Evolutionary conservation across 495 filamentous ascomycete genomes (phyloP).

Genomic region (Chlorociboria aeruginascens): DNA sequence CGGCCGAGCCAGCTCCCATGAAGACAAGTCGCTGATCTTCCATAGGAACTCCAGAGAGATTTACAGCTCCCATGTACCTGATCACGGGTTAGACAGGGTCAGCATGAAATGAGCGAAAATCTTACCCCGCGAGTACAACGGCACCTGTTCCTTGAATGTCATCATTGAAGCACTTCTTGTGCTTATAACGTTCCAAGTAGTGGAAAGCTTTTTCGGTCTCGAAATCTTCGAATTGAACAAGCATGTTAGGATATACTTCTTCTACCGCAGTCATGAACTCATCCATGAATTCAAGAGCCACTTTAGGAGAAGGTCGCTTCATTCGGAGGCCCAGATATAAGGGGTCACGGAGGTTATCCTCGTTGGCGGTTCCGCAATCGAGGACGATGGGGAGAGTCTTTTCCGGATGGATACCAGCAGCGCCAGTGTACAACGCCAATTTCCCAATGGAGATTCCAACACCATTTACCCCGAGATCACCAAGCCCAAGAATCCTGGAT

Average conservation of each 20-base stretch:
- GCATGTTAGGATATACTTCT: constrained; percentile 81
- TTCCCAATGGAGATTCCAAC: constrained; percentile 95
- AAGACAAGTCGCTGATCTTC: constrained; percentile 92
- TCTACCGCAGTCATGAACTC: constrained; percentile 90
- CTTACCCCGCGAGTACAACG: constrained; percentile 77
- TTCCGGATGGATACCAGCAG: constrained; percentile 88
- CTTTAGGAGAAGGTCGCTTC: constrained; percentile 65
- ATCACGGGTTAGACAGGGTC: constrained; percentile 6
- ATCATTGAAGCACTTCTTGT: constrained; percentile 91
- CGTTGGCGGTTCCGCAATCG: constrained; percentile 87
- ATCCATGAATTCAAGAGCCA: constrained; percentile 89
- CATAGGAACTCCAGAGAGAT: constrained; percentile 70
- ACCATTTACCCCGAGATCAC: constrained; percentile 92
- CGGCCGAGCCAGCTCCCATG: constrained; percentile 89
- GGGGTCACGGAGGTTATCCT: constrained; percentile 77
- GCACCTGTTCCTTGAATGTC: constrained; percentile 98
- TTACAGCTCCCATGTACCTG: constrained; percentile 84
- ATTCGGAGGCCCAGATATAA: constrained; percentile 84
- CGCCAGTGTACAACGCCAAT: constrained; percentile 86
- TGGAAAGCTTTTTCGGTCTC: constrained; percentile 90
- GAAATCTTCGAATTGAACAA: constrained; percentile 98
- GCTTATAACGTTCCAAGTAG: constrained; percentile 77
- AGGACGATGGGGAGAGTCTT: constrained; percentile 85
- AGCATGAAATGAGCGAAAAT: not conserved
- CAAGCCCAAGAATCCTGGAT: constrained; percentile 88